Conservation (phyloP, 805 yeast species). For the Sugiyamaella mastotermitis region DNA sequence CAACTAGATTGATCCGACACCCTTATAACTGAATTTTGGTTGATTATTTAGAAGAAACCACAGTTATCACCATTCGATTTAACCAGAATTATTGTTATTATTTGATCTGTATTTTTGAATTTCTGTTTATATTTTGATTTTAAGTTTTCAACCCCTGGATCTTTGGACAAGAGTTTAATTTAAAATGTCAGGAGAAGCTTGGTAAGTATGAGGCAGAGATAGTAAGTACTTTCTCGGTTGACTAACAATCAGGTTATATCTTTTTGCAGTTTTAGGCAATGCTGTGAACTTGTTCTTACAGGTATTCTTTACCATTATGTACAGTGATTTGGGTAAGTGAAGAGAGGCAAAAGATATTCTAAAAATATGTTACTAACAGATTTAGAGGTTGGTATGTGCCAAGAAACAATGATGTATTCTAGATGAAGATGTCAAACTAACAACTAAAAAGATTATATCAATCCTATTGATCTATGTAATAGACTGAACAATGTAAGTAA, state of each 20-base stretch:
- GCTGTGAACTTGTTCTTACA: constrained; percentile 85
- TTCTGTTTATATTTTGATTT: no score
- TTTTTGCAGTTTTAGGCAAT: constrained; percentile 67
- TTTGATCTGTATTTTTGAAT: no score
- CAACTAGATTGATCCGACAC: no score
- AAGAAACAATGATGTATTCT: neutral
- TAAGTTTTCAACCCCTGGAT: no score
- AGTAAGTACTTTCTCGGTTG: neutral
- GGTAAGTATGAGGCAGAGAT: constrained; percentile 32
- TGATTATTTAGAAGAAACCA: no score
- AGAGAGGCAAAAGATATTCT: neutral
- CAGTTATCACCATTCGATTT: no score
- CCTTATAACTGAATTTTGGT: no score
- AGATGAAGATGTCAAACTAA: neutral
- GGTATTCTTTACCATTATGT: constrained; percentile 92
- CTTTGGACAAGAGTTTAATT: constrained; percentile 3
- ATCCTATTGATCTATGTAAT: constrained; percentile 94
- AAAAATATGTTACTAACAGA: constrained; percentile 2
- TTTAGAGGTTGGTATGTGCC: constrained; percentile 13
- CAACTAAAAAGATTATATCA: constrained; percentile 73
- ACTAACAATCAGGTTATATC: constrained; percentile 26
- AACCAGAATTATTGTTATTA: no score
- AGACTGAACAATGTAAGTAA: constrained; percentile 58
- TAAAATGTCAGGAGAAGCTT: constrained; percentile 43
- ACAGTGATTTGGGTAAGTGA: constrained; percentile 69